These are phyloP conservation scores for Trichomonas vaginalis DNA, from an alignment of 208 protist genomes.

Conservation along the genomic window DNA sequence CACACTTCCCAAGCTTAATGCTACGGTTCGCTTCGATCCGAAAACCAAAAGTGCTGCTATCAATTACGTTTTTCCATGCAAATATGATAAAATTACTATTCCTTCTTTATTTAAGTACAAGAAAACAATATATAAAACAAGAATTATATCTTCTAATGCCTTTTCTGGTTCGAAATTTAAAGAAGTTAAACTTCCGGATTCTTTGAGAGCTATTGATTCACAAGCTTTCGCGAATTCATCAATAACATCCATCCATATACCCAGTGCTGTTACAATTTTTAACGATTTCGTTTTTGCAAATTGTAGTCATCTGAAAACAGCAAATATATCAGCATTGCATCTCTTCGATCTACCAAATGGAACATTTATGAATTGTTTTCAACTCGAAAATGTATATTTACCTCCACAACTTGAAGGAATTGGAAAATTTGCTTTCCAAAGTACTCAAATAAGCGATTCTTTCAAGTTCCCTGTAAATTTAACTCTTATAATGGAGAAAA, in stretches of 20 bases:
- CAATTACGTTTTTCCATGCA: not conserved
- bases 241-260: not conserved
- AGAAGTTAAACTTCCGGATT: not conserved
- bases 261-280: not conserved
- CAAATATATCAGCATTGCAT: not conserved
- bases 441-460: not conserved
- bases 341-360: not conserved
- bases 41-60: not conserved
- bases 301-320: not conserved
- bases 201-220: not conserved
- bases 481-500: not conserved
- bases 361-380: not conserved
- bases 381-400: not conserved
- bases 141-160: not conserved
- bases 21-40: not conserved
- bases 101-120: not conserved
- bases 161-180: not conserved
- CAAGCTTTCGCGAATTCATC: not conserved
- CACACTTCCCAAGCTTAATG: not conserved
- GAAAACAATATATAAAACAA: not conserved
- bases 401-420: not conserved
- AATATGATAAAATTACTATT: not conserved
- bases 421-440: not conserved
- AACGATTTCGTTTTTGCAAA: not conserved
- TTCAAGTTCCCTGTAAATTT: not conserved